phyloP scores from a whole-genome alignment of 306 rosid species.

The Cicer yamashitae region DNA sequence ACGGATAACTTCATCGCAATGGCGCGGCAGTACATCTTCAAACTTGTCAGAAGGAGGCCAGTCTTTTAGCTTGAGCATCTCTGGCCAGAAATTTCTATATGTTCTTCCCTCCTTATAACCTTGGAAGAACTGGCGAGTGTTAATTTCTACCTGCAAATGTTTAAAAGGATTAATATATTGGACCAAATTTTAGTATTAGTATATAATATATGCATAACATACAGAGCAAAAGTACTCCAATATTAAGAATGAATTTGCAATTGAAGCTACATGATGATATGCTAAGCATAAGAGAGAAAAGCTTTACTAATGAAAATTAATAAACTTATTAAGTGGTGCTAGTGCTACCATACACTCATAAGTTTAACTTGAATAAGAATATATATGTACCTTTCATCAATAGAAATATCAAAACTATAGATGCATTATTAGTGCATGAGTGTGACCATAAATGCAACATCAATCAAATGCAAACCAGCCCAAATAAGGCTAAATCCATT shows the following conservation, averaged over 20 bases:
- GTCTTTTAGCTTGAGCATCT: conserved; percentile 83
- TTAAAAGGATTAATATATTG: conserved; percentile 17
- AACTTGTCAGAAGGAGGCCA: conserved; percentile 91
- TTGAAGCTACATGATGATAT: too few relatives aligned
- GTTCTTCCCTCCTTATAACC: conserved; percentile 69
- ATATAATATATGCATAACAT: neutral
- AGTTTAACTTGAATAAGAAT: neutral
- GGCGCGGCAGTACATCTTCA: conserved; percentile 79
- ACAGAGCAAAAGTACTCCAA: neutral
- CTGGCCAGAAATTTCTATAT: conserved; percentile 70
- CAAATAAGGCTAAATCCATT: too few relatives aligned
- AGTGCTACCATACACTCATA: neutral
- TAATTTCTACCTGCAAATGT: conserved; percentile 66
- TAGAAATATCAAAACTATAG: too few relatives aligned
- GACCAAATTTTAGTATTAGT: neutral
- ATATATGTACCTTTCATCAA: neutral
- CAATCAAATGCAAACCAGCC: neutral
- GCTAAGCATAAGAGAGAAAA: neutral
- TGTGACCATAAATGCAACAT: neutral
- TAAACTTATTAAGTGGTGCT: too few relatives aligned
- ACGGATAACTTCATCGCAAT: conserved; percentile 76
- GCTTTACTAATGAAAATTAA: neutral
- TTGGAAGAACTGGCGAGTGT: conserved; percentile 62
- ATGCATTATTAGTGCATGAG: too few relatives aligned
- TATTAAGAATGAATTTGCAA: neutral